phyloP scores from a whole-genome alignment of 2,329 filamentous ascomycete genomes.

The Rutstroemia sydowiana region DNA sequence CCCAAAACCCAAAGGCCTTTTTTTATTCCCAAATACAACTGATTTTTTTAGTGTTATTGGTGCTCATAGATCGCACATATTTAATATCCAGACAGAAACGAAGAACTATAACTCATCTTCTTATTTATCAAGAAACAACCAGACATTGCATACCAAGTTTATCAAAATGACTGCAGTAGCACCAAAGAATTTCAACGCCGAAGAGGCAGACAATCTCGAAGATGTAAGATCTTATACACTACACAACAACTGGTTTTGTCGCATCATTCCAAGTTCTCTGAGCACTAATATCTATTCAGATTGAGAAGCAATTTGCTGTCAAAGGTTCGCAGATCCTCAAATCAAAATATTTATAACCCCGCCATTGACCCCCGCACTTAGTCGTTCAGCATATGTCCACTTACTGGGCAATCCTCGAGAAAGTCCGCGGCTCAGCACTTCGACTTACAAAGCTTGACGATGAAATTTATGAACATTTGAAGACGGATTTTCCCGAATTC shows the following conservation, averaged over 20 bases:
- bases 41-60: too few relatives aligned
- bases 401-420: slow-evolving; percentile 94
- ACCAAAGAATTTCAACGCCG: slow-evolving; percentile 42
- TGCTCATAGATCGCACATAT: too few relatives aligned
- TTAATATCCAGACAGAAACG: too few relatives aligned
- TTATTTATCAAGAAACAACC: too few relatives aligned
- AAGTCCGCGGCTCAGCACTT: slow-evolving; percentile 78
- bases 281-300: slow-evolving; percentile 44
- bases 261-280: slow-evolving; percentile 3
- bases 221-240: slow-evolving; percentile 42
- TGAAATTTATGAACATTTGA: slow-evolving; percentile 87
- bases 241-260: background rate
- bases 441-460: slow-evolving; percentile 92
- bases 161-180: slow-evolving; percentile 21
- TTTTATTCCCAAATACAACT: too few relatives aligned
- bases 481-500: slow-evolving; percentile 84
- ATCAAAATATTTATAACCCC: slow-evolving; percentile 14
- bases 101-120: too few relatives aligned
- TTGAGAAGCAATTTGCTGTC: slow-evolving; percentile 98
- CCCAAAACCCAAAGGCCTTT: too few relatives aligned
- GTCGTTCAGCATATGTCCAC: slow-evolving; percentile 94
- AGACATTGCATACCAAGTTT: too few relatives aligned
- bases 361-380: slow-evolving; percentile 25
- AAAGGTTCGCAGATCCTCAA: slow-evolving; percentile 54
- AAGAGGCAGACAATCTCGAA: slow-evolving; percentile 62